Conservation (phyloP, 257 asterid species). For the Primulina huaijiensis region DNA sequence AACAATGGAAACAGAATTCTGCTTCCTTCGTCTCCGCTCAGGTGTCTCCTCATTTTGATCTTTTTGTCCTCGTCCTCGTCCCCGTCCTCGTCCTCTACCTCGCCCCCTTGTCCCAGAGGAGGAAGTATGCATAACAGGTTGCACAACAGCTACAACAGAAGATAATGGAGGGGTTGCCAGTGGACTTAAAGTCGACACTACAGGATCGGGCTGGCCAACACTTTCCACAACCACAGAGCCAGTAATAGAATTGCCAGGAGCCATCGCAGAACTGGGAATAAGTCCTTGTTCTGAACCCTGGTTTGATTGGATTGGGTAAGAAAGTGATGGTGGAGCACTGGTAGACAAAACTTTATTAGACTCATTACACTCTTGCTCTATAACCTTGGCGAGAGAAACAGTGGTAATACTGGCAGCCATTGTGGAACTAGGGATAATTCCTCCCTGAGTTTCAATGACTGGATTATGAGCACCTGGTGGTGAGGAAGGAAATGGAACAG, state of each 20-base stretch:
- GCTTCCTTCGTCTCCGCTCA: slow-evolving; percentile 68
- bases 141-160: slow-evolving; percentile 35
- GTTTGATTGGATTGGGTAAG: slow-evolving; percentile 33
- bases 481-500: slow-evolving; percentile 33
- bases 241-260: slow-evolving; percentile 28
- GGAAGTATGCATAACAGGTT: slow-evolving; percentile 29
- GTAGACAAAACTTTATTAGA: slow-evolving; percentile 32
- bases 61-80: slow-evolving; percentile 55
- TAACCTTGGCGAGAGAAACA: slow-evolving; percentile 33
- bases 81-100: slow-evolving; percentile 50
- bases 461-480: slow-evolving; percentile 31
- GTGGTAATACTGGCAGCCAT: slow-evolving; percentile 27
- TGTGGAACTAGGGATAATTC: slow-evolving; percentile 29
- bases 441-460: slow-evolving; percentile 34
- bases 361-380: slow-evolving; percentile 31
- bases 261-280: slow-evolving; percentile 26
- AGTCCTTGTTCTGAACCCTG: slow-evolving; percentile 31
- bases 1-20: slow-evolving; percentile 41
- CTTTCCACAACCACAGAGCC: slow-evolving; percentile 28
- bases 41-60: slow-evolving; percentile 61
- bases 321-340: slow-evolving; percentile 33
- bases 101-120: slow-evolving; percentile 37
- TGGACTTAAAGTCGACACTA: slow-evolving; percentile 35
- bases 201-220: slow-evolving; percentile 28
- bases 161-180: slow-evolving; percentile 33